Evolutionary conservation across 176 grass and related monocot species (phyloP).

Genomic region (Musa itinerans): DNA sequence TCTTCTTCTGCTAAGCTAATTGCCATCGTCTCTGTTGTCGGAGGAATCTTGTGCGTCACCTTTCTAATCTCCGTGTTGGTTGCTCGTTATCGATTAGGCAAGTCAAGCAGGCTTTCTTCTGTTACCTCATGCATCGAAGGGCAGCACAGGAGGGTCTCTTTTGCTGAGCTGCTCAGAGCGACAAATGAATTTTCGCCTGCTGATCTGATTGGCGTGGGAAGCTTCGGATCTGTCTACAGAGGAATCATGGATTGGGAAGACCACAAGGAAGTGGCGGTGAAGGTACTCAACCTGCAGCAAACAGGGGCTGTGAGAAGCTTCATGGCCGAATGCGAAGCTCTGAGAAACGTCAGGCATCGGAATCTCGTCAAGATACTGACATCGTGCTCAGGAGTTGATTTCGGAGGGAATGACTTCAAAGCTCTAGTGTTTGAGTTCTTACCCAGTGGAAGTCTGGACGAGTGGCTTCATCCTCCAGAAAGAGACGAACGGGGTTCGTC

Average conservation of each 20-base stretch:
- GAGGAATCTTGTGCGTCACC: not conserved
- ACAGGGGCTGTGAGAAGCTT: slow-evolving; percentile 40
- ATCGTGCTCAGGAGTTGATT: slow-evolving; percentile 43
- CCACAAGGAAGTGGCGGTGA: slow-evolving; percentile 34
- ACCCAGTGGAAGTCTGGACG: slow-evolving; percentile 39
- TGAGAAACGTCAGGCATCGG: slow-evolving; percentile 39
- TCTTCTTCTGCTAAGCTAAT: not conserved
- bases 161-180: slow-evolving; percentile 34
- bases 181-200: slow-evolving; percentile 35
- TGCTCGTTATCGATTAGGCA: not conserved
- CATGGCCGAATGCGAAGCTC: slow-evolving; percentile 42
- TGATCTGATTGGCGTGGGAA: slow-evolving; percentile 41
- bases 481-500: no score
- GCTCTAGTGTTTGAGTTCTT: slow-evolving; percentile 44
- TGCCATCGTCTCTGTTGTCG: not conserved
- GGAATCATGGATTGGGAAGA: slow-evolving; percentile 11
- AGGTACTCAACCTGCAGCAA: slow-evolving; percentile 46
- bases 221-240: slow-evolving; percentile 36
- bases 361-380: slow-evolving; percentile 50
- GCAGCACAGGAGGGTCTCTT: slow-evolving; percentile 24
- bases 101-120: not conserved
- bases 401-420: slow-evolving; percentile 37
- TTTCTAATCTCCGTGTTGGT: not conserved
- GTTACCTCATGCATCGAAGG: not conserved
- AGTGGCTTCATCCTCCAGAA: slow-evolving; percentile 32